Base-by-base conservation (phyloP, 179 eudicot genomes). In the Silene noctiflora region DNA sequence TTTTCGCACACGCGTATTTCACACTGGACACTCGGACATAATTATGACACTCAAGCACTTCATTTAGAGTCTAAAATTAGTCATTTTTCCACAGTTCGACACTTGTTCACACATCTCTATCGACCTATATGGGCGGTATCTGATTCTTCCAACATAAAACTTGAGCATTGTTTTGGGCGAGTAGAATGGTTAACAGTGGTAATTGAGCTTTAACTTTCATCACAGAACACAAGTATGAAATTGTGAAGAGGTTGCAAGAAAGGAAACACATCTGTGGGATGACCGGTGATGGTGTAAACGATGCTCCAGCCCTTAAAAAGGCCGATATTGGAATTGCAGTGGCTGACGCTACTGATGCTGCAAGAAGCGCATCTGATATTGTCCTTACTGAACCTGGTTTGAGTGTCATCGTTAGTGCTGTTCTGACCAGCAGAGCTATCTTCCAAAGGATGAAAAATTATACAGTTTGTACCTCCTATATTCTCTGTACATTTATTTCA, bases 281-380 rank as follows among this genome's bases (percentile, higher is more conserved):
- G 97, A 92, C 97, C 0, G 97, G 97, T 31, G 97, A 92, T 82
- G 97, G 97, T 80, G 97, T 92, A 62, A 92, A 92, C 39, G 97
- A 92, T 81, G 97, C 97, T 33, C 97, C 97, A 72, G 96, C 97
- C 70, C 75, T 92, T 73, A 92, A 92, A 71, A 92, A 84, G 83
- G 97, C 97, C 2, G 97, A 92, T 73, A 92, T 92, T 21, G 97
- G 97, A 66, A 92, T 92, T 73, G 97, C 97, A 31, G 97, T 92
- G 75, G 96, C 93, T 59, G 97, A 92, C 85, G 97, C 97, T 66
- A 92, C 97, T n/a, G 97, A 92, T 83, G 97, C 97, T 51, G 97
- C 97, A 11, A 84, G 97, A 79, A 72, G 97, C 75, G 97, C 97
- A 71, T 91, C 97, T 24, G 97, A 92, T 51, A 92, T 92, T 77